Evolutionary conservation across 106 monocot species (phyloP), one percentile per base, ranked within the genome.

Genomic region (Alisma plantagoaquatica): DNA sequence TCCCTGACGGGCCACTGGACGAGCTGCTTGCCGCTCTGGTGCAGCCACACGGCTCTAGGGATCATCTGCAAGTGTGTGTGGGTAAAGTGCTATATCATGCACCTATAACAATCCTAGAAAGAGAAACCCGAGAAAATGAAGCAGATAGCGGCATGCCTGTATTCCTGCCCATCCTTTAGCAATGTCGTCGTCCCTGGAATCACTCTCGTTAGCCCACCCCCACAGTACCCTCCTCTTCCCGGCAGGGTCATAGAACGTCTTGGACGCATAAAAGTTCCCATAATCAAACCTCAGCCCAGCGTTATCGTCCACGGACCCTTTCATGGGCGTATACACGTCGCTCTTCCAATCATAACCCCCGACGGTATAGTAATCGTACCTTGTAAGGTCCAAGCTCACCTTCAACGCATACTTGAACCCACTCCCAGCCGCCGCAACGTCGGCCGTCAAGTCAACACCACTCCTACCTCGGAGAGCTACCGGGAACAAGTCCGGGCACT

Each of bases 401-500:
- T 92, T 92, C 23, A 87, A 43, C 54, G 87, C 92, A 31, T 86
- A 56, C 65, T 77, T 82, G 24, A 69, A 12, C 0, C 55, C 51
- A 2, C 15, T 31, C 0, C 55, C 29, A 17, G 19, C 7, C 5
- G 4, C 44, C n/a, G n/a, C n/a, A n/a, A n/a, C n/a, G n/a, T n/a
- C n/a, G n/a, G n/a, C n/a, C 0, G 80, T 71, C 6, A 51, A 55
- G 8, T 76, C 80, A 22, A 84, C 23, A 0, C 80, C 84, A 3
- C 24, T 23, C 14, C 35, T 51, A 0, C 61, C 60, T 30, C 49
- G 15, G 18, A 38, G 1, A 0, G 72, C 51, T 15, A 92, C 85
- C 1, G 85, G 91, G 61, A 63, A 86, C 52, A 92, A 92, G 41
- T 92, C 81, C 10, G 90, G 85, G 68, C 85, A 92, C 59, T 92